A percentile compares a stretch with the other conserved stretches of the same genome.
Conservation (phyloP, 371 early-diverging fungal genomes). For the Dinochytrium kinnereticum region DNA sequence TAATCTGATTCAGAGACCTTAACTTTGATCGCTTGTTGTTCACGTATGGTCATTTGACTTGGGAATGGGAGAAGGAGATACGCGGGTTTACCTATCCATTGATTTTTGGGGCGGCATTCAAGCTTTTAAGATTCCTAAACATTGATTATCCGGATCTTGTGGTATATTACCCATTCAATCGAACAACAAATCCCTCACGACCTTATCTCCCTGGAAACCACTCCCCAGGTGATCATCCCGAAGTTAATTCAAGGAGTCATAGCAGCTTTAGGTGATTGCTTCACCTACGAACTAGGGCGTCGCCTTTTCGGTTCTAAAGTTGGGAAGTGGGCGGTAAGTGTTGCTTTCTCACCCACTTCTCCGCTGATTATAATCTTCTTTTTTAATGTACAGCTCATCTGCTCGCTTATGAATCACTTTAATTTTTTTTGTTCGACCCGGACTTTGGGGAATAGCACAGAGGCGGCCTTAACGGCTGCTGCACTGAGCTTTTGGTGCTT, state of each 20-base stretch:
- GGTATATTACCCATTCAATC: conserved; percentile 47
- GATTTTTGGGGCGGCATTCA: conserved; percentile 76
- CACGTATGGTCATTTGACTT: conserved; percentile 83
- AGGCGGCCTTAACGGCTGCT: conserved; percentile 66
- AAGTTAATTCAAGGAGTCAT: conserved; percentile 72
- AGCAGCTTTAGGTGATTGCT: conserved; percentile 76
- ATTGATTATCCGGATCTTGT: conserved; percentile 66
- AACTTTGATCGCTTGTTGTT: conserved; percentile 16
- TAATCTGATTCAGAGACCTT: too few relatives aligned
- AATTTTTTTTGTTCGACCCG: conserved; percentile 77
- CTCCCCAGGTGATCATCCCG: too few relatives aligned
- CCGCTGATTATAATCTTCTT: conserved; percentile 9
- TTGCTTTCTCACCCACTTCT: neutral
- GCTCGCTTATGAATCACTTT: conserved; percentile 80
- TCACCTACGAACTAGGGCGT: conserved; percentile 70
- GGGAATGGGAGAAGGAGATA: conserved; percentile 85
- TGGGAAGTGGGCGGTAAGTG: conserved; percentile 70
- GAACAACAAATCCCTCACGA: neutral
- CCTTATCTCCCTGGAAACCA: conserved; percentile 65
- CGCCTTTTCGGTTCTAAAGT: conserved; percentile 56
- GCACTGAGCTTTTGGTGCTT: conserved; percentile 83
- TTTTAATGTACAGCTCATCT: conserved; percentile 63
- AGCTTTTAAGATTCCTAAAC: conserved; percentile 55
- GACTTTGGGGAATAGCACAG: conserved; percentile 75
- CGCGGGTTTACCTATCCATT: conserved; percentile 81